Evolutionary conservation across 2,329 filamentous ascomycete genomes (phyloP).

Genomic region (Meredithiella fracta): DNA sequence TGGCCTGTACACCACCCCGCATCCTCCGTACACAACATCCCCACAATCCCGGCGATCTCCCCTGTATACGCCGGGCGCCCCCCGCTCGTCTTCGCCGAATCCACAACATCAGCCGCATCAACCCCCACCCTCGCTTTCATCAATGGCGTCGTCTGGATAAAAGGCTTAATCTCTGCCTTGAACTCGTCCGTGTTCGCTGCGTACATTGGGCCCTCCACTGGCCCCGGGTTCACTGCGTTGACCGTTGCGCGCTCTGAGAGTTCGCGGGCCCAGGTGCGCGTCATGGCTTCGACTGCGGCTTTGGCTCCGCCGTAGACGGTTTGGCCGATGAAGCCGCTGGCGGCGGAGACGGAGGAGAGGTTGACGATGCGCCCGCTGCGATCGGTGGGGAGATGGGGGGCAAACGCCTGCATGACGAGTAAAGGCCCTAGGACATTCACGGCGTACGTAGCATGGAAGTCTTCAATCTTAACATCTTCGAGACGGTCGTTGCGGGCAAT

Average conservation of each 20-base stretch:
- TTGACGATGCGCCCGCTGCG: slow-evolving; percentile 42
- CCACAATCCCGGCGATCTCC: slow-evolving; percentile 16
- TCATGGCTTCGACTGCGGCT: slow-evolving; percentile 42
- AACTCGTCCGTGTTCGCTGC: slow-evolving; percentile 27
- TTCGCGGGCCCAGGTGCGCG: slow-evolving; percentile 41
- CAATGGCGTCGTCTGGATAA: slow-evolving; percentile 41
- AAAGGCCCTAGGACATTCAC: slow-evolving; percentile 73
- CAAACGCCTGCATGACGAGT: slow-evolving; percentile 56
- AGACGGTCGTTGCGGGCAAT: slow-evolving; percentile 48
- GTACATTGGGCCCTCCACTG: slow-evolving; percentile 38
- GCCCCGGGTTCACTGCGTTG: slow-evolving; percentile 41
- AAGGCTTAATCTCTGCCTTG: slow-evolving; percentile 26
- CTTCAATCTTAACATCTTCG: slow-evolving; percentile 42
- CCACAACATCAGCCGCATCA: slow-evolving; percentile 14
- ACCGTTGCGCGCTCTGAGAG: slow-evolving; percentile 36
- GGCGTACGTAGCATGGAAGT: slow-evolving; percentile 58
- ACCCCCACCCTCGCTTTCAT: slow-evolving; percentile 32
- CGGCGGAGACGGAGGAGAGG: slow-evolving; percentile 38
- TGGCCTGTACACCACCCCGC: slow-evolving; percentile 65
- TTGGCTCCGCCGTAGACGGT: slow-evolving; percentile 42
- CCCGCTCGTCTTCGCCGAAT: slow-evolving; percentile 15
- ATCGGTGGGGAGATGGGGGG: slow-evolving; percentile 52
- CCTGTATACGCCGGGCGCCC: slow-evolving; percentile 16
- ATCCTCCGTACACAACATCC: slow-evolving; percentile 37
- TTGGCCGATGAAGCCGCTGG: slow-evolving; percentile 37